Conservation (phyloP, 805 yeast genomes). For the Priceomyces carsonii region DNA sequence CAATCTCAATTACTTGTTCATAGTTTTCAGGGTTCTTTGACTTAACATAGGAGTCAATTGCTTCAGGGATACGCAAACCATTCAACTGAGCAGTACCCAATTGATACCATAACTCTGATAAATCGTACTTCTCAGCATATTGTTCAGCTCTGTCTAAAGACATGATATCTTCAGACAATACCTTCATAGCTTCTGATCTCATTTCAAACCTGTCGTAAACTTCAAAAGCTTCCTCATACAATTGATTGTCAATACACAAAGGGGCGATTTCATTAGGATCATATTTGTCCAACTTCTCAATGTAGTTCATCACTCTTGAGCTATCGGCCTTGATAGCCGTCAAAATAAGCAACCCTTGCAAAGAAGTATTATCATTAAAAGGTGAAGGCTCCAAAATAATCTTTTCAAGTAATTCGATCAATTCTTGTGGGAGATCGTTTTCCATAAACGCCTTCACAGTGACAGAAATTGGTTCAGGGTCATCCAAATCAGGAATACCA, state of each 20-base stretch:
- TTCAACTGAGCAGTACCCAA: slow-evolving; percentile 94
- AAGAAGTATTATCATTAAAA: slow-evolving; percentile 90
- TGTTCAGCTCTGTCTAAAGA: slow-evolving; percentile 93
- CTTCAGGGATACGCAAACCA: slow-evolving; percentile 88
- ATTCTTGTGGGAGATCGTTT: slow-evolving; percentile 87
- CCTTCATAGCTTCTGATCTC: slow-evolving; percentile 79
- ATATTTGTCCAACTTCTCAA: slow-evolving; percentile 86
- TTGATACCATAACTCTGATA: slow-evolving; percentile 89
- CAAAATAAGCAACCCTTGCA: slow-evolving; percentile 88
- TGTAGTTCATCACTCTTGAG: slow-evolving; percentile 75
- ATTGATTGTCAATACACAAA: slow-evolving; percentile 82
- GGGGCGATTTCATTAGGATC: slow-evolving; percentile 95
- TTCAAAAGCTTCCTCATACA: slow-evolving; percentile 92
- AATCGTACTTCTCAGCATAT: slow-evolving; percentile 87
- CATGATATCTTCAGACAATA: slow-evolving; percentile 88
- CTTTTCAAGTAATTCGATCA: slow-evolving; percentile 92
- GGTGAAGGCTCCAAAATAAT: slow-evolving; percentile 97
- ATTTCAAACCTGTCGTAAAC: slow-evolving; percentile 84
- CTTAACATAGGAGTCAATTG: slow-evolving; percentile 86
- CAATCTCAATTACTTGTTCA: slow-evolving; percentile 86
- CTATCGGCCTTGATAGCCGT: slow-evolving; percentile 97
- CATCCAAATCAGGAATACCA: slow-evolving; percentile 91
- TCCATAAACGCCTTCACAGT: slow-evolving; percentile 97
- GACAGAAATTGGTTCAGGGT: slow-evolving; percentile 90
- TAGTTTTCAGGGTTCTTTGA: slow-evolving; percentile 91